phyloP scores from a whole-genome alignment of 2,329 filamentous ascomycete species.

The Microsporum canis region DNA sequence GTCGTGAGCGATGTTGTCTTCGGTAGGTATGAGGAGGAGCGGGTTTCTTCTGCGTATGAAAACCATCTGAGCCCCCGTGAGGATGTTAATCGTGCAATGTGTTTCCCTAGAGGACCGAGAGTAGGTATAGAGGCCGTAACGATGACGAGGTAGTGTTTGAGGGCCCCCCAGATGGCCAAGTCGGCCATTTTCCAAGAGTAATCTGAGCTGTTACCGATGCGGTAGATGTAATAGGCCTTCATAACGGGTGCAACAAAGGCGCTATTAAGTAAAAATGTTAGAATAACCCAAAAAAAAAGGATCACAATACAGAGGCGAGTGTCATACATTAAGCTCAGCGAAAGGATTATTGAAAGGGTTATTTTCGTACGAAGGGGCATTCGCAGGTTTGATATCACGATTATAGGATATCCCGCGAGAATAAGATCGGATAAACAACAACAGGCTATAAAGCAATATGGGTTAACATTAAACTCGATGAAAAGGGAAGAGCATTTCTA shows the following conservation, averaged over 20 bases:
- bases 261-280: neutral
- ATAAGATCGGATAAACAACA: slow-evolving; percentile 9
- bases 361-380: slow-evolving; percentile 8
- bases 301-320: neutral
- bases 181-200: slow-evolving; percentile 9
- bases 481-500: neutral
- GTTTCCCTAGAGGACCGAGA: slow-evolving; percentile 5
- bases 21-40: neutral
- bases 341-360: slow-evolving; percentile 3
- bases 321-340: slow-evolving; percentile 7
- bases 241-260: slow-evolving; percentile 8
- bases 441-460: neutral
- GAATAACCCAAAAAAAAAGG: neutral
- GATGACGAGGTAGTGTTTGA: slow-evolving; percentile 11
- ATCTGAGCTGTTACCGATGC: slow-evolving; percentile 2
- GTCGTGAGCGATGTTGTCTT: neutral
- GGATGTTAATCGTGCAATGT: neutral
- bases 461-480: neutral
- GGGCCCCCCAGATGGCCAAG: slow-evolving; percentile 7
- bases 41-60: neutral
- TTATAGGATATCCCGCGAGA: slow-evolving; percentile 11
- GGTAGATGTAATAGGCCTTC: slow-evolving; percentile 7
- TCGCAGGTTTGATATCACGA: slow-evolving; percentile 9
- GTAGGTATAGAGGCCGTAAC: slow-evolving; percentile 10
- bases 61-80: neutral